Conservation (phyloP, 805 yeast species). For the Wickerhamomyces tratensis region DNA sequence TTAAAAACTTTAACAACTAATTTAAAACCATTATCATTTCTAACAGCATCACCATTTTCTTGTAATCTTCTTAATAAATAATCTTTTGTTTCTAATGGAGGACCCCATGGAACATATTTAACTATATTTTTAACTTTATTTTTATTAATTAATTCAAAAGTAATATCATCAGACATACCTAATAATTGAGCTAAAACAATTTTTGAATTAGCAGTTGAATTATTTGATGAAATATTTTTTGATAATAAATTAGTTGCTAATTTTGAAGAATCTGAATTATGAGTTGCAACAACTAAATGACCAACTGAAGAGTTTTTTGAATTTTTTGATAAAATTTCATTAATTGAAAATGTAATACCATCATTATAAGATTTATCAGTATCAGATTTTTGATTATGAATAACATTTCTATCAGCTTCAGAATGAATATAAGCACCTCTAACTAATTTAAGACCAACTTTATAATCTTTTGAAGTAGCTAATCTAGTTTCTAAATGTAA, state of each 20-base stretch:
- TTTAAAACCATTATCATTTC: slow-evolving; percentile 74
- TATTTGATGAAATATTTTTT: slow-evolving; percentile 10
- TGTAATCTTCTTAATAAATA: slow-evolving; percentile 82
- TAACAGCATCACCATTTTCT: slow-evolving; percentile 93
- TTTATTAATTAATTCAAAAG: slow-evolving; percentile 59
- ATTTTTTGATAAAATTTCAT: slow-evolving; percentile 36
- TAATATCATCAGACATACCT: slow-evolving; percentile 92
- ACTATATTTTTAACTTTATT: slow-evolving; percentile 66
- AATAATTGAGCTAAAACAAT: slow-evolving; percentile 83
- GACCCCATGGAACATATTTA: slow-evolving; percentile 98
- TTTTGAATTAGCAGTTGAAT: slow-evolving; percentile 34
- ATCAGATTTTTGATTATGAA: slow-evolving; percentile 65
- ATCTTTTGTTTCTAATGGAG: slow-evolving; percentile 87
- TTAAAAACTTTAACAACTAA: slow-evolving; percentile 45
- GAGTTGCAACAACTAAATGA: slow-evolving; percentile 86
- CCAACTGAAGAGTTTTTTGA: slow-evolving; percentile 44
- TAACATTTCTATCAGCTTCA: slow-evolving; percentile 66
- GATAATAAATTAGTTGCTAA: slow-evolving; percentile 53
- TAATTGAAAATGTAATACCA: slow-evolving; percentile 56
- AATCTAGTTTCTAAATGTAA: slow-evolving; percentile 52
- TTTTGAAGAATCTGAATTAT: slow-evolving; percentile 70
- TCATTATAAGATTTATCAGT: slow-evolving; percentile 74
- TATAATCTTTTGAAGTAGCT: slow-evolving; percentile 53
- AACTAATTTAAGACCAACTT: slow-evolving; percentile 80
- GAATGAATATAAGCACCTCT: slow-evolving; percentile 95